A percentile compares a stretch with the other conserved stretches of the same genome.
phyloP scores from a whole-genome alignment of 768 basidiomycete species.

The Mycena galericulata region DNA sequence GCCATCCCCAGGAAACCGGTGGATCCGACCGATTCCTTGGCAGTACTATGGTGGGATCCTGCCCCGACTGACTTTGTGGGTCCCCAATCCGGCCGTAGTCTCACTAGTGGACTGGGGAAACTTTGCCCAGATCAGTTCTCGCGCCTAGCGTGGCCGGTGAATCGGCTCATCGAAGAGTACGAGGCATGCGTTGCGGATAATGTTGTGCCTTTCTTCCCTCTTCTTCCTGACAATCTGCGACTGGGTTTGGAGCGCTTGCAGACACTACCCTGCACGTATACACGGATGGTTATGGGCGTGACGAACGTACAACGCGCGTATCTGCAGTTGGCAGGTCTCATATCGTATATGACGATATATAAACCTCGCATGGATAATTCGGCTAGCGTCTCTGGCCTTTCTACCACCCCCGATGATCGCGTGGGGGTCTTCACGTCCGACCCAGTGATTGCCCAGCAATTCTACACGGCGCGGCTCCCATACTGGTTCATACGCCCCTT shows the following conservation, averaged over 20 bases:
- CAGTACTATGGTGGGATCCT: not conserved
- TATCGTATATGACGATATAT: constrained; percentile 27
- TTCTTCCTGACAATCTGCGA: not conserved
- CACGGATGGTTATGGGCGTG: not conserved
- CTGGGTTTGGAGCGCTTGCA: not conserved
- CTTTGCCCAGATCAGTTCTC: not conserved
- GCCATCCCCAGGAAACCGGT: not conserved
- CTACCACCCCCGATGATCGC: not conserved
- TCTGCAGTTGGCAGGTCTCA: constrained; percentile 24
- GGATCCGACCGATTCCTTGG: not conserved
- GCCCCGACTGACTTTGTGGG: not conserved
- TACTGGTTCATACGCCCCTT: constrained; percentile 36
- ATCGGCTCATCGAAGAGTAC: not conserved
- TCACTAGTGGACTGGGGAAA: not conserved
- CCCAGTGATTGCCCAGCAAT: constrained; percentile 18
- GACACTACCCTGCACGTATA: not conserved
- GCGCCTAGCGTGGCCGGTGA: not conserved
- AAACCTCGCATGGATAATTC: constrained; percentile 20
- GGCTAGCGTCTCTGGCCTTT: not conserved
- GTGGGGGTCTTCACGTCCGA: constrained; percentile 32
- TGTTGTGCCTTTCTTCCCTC: not conserved
- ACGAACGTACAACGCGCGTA: constrained; percentile 30
- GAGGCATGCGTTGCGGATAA: not conserved
- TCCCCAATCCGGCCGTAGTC: not conserved
- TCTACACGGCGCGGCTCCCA: constrained; percentile 32